Evolutionary conservation across 176 grass and related monocot genomes (phyloP), one percentile per base, ranked within the genome.

Genomic region (Elymus sibiricus): DNA sequence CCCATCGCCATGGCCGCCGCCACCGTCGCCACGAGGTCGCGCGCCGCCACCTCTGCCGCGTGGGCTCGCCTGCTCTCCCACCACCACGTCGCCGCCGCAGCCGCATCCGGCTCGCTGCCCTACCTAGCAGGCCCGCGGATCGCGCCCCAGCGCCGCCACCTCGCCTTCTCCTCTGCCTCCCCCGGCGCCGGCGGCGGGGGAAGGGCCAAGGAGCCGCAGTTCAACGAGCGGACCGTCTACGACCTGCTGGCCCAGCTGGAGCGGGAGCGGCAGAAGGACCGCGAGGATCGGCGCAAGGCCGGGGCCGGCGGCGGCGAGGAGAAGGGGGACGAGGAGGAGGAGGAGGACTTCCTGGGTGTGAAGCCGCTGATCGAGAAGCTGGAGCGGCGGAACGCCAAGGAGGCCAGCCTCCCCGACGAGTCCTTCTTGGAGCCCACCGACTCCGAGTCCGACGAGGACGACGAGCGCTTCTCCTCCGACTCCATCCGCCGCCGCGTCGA

Each of bases 371-470:
- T 98, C 19, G 93, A 89, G 73, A 95, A 92, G 87, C 68, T 94
- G 31, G 91, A 94, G 89, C 86, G 74, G 43, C 70, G 62, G 70
- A 87, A 47, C 70, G 79, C 74, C 58, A 93, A 89, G 87, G 85
- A 93, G 9, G 5, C 25, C 1, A 73, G 81, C 15, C 22, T 14
- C 6, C 60, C 65, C 1, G 89, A 93, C 22, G 79, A 86, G 35
- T 29, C 15, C 21, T 92, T 86, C 78, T 91, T 90, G 96, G 92
- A 92, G 83, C 91, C 92, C 61, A 91, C 90, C 6, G 96, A 98
- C 87, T 91, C 93, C 67, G 96, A 95, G 63, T 92, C 84, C 73
- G 96, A 95, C 25, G 91, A 92, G 26, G 93, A 98, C 26, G 96
- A 95, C 88, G 93, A 98, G 70, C 89, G 96, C 55, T 98, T 87